A percentile compares a stretch with the other conserved stretches of the same genome.
phyloP scores from a whole-genome alignment of 441 rosid genomes.

The Manihot esculenta region DNA sequence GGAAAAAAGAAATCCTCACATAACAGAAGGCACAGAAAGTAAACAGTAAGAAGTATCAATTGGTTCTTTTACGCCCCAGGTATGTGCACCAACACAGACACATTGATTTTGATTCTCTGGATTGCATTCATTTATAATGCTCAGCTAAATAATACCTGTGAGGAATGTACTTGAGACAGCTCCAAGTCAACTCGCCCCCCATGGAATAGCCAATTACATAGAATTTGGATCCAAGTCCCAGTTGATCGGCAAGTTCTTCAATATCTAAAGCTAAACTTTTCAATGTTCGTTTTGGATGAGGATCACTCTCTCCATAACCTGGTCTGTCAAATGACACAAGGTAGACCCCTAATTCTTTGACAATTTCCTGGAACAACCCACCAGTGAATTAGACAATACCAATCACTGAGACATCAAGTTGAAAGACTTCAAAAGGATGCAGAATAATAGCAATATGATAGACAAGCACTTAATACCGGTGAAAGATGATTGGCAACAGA shows the following conservation, averaged over 20 bases:
- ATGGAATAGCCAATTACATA: slow-evolving; percentile 45
- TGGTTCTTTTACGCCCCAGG: background rate
- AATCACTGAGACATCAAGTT: background rate
- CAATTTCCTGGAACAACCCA: slow-evolving; percentile 42
- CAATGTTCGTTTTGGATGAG: slow-evolving; percentile 41
- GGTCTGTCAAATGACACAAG: slow-evolving; percentile 55
- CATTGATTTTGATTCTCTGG: background rate
- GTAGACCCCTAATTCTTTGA: slow-evolving; percentile 39
- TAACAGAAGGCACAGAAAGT: background rate
- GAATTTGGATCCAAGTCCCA: slow-evolving; percentile 49
- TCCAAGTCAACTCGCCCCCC: slow-evolving; percentile 54
- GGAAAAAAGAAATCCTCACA: background rate
- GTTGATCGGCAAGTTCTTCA: slow-evolving; percentile 58
- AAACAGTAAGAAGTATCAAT: background rate
- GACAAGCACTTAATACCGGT: slow-evolving; percentile 38
- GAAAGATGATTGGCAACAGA: slow-evolving; percentile 31
- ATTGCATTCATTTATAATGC: background rate
- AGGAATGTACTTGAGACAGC: slow-evolving; percentile 60
- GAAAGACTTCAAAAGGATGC: background rate
- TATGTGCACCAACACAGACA: background rate
- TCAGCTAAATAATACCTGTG: slow-evolving; percentile 35
- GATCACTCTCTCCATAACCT: slow-evolving; percentile 64
- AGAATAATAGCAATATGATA: background rate
- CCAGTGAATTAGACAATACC: slow-evolving; percentile 2
- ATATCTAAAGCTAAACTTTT: slow-evolving; percentile 48